Evolutionary conservation across 257 asterid species (phyloP).

Genomic region (Fraxinus americana): DNA sequence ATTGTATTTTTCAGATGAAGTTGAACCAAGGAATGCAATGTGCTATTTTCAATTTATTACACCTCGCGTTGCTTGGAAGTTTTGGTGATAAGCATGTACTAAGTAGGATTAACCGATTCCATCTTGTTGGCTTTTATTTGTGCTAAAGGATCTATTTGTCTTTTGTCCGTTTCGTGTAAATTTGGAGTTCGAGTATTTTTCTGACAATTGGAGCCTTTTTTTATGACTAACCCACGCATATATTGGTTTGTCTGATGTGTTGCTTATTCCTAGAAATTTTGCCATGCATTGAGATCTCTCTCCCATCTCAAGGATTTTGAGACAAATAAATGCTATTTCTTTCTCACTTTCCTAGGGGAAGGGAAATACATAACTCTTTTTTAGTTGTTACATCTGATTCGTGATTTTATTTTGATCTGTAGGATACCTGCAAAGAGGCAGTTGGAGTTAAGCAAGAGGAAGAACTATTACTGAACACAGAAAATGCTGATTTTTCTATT

Average conservation of each 20-base stretch:
- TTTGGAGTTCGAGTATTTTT: not conserved
- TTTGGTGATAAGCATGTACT: not conserved
- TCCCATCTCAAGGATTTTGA: slow-evolving; percentile 1
- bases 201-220: not conserved
- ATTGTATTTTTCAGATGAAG: not conserved
- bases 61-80: not conserved
- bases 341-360: not conserved
- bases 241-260: not conserved
- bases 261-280: not conserved
- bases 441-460: slow-evolving; percentile 37
- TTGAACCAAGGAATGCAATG: not conserved
- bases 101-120: not conserved
- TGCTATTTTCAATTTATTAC: not conserved
- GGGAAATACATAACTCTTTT: not conserved
- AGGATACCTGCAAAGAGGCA: slow-evolving; percentile 64
- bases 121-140: not conserved
- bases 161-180: not conserved
- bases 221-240: not conserved
- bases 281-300: slow-evolving; percentile 8
- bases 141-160: not conserved
- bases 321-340: not conserved
- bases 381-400: slow-evolving; percentile 11
- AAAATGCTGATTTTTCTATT: slow-evolving; percentile 42
- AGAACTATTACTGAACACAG: slow-evolving; percentile 34
- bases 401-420: slow-evolving; percentile 20